Base-by-base conservation (phyloP, 108 stramenopile genomes). In the Cyclostephanos invisitatus region DNA sequence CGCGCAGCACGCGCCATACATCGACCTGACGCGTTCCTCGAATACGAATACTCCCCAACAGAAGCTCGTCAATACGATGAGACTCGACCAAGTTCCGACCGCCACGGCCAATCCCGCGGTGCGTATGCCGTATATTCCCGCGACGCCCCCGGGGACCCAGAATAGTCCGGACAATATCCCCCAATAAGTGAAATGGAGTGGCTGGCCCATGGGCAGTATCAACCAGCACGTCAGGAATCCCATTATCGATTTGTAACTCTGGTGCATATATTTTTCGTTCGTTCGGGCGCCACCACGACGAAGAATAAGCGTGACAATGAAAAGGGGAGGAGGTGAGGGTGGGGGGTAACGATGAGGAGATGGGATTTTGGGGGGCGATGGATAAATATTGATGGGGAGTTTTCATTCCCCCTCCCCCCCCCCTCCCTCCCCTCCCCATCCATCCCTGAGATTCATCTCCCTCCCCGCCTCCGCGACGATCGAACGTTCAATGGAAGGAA, bases 201-300 rank as follows among this genome's bases (percentile, higher is more conserved):
- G n/a, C n/a, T n/a, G n/a, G n/a, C n/a, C n/a, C n/a, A n/a, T n/a
- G 54, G 81, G 81, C 24, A 90, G 61, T 14, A 94, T 68, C 3
- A 90, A 90, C 90, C 90, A 91, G 85, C 85, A 91, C 29, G 78
- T 78, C 3, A 86, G 12, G 60, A 95, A 90, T 55, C 86, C 89
- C 80, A 91, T 85, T 22, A 65, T 60, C 14, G 87, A 37, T n/a
- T 77, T 73, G 28, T 73, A 77, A 38, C 48, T 77, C 65, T 77
- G 49, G 18, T 18, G 29, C 32, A 4, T 32, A 4, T 32, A n/a
- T n/a, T n/a, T n/a, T n/a, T n/a, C n/a, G n/a, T n/a, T n/a, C n/a
- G n/a, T n/a, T n/a, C n/a, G n/a, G n/a, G n/a, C n/a, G n/a, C n/a
- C n/a, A n/a, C n/a, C n/a, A n/a, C n/a, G n/a, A n/a, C n/a, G n/a